A percentile compares a stretch with the other conserved stretches of the same genome.
These are phyloP conservation scores for Citrus cavaleriei DNA, from an alignment of 345 rosid species.

Conservation along the genomic window DNA sequence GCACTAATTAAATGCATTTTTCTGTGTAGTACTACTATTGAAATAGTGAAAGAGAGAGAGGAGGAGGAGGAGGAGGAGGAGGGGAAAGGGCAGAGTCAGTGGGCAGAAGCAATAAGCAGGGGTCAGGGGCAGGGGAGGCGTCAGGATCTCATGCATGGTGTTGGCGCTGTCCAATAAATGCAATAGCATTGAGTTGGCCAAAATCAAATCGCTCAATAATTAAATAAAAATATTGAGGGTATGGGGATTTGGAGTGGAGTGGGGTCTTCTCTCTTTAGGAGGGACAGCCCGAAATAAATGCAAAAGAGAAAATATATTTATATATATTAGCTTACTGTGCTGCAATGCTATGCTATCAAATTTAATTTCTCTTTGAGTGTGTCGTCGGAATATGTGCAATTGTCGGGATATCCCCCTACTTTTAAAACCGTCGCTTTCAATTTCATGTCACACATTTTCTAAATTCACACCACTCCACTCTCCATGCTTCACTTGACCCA, in stretches of 20 bases:
- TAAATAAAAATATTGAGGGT: neutral
- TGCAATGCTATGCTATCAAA: too few relatives aligned
- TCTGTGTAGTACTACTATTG: too few relatives aligned
- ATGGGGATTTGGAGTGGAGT: constrained; percentile 7
- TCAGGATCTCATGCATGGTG: constrained; percentile 21
- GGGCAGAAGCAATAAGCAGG: neutral
- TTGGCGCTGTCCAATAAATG: constrained; percentile 58
- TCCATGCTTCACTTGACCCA: neutral
- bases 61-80: neutral
- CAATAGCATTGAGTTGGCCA: constrained; percentile 24
- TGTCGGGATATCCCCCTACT: constrained; percentile 32
- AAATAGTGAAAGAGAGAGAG: neutral
- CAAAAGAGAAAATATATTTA: neutral
- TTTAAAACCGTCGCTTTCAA: constrained; percentile 21
- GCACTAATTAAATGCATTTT: neutral
- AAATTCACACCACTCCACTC: neutral
- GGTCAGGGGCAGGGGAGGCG: neutral
- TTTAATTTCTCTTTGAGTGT: neutral
- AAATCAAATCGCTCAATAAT: constrained; percentile 5
- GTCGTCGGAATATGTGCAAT: constrained; percentile 18
- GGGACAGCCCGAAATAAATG: constrained; percentile 43
- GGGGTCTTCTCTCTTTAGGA: neutral
- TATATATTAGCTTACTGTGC: too few relatives aligned
- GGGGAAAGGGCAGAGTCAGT: neutral
- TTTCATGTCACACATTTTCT: neutral